Conservation (phyloP, 1,139 yeast genomes). For the Diutina mesorugosa region DNA sequence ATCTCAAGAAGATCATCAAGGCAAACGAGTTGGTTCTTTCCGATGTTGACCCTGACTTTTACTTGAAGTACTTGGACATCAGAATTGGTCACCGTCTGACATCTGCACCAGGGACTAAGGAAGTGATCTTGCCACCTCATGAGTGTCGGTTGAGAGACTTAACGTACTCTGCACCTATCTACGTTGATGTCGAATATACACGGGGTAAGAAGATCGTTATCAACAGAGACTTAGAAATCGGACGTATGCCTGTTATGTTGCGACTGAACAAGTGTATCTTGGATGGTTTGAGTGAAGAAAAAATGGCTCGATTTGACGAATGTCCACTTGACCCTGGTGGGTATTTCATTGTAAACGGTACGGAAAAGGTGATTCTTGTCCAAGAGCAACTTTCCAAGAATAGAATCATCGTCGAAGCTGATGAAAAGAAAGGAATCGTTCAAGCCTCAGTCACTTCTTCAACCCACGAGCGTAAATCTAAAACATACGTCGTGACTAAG, state of each 20-base stretch:
- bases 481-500: conserved; percentile 88
- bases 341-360: conserved; percentile 92
- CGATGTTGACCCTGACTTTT: conserved; percentile 96
- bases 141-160: conserved; percentile 92
- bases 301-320: conserved; percentile 83
- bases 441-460: conserved; percentile 97
- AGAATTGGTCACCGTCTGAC: conserved; percentile 68
- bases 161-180: conserved; percentile 92
- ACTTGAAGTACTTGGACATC: conserved; percentile 81
- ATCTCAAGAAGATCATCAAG: conserved; percentile 76
- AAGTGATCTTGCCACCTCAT: conserved; percentile 76
- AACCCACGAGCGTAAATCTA: conserved; percentile 94
- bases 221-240: conserved; percentile 85
- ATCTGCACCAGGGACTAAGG: conserved; percentile 38
- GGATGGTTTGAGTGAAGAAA: conserved; percentile 61
- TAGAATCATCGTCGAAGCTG: conserved; percentile 96
- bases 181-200: conserved; percentile 94
- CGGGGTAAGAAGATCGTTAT: conserved; percentile 85
- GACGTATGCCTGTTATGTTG: conserved; percentile 96
- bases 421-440: conserved; percentile 84
- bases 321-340: conserved; percentile 99
- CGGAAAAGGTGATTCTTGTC: conserved; percentile 91
- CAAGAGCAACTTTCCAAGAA: conserved; percentile 96
- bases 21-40: conserved; percentile 85
- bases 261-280: conserved; percentile 85